Conservation (phyloP, 2,329 filamentous ascomycete genomes). For the Pseudopyricularia javanii region DNA sequence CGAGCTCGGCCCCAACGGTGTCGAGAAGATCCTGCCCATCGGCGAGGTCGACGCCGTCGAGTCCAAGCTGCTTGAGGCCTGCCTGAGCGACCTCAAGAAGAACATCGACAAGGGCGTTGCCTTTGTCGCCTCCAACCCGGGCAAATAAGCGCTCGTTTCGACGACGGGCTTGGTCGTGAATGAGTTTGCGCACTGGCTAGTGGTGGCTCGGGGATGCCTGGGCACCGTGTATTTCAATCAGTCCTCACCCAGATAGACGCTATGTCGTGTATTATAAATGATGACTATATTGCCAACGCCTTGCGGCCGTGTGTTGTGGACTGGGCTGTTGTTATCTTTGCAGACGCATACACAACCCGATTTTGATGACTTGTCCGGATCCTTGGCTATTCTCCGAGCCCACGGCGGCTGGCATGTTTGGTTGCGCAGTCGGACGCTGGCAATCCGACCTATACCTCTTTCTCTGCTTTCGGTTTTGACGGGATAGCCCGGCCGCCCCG, state of each 20-base stretch:
- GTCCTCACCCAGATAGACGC: background rate
- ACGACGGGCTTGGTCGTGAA: background rate
- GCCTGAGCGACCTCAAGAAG: constrained; percentile 74
- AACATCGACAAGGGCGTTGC: constrained; percentile 86
- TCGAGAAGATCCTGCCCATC: constrained; percentile 82
- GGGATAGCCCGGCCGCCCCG: too few species aligned
- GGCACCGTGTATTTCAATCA: background rate
- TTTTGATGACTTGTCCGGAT: too few species aligned
- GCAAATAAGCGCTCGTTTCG: constrained; percentile 33
- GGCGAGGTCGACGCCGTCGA: constrained; percentile 77
- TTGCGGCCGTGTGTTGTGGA: too few species aligned
- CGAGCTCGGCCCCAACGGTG: constrained; percentile 92
- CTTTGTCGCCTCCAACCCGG: constrained; percentile 48
- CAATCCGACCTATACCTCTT: too few species aligned
- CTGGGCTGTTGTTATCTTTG: background rate
- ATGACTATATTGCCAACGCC: background rate
- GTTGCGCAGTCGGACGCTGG: too few species aligned
- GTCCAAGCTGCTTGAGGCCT: constrained; percentile 79
- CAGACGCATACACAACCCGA: too few species aligned
- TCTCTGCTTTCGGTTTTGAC: too few species aligned
- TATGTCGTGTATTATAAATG: background rate
- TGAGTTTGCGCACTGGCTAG: background rate
- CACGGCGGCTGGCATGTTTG: too few species aligned
- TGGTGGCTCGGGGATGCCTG: background rate
- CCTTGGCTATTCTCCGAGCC: too few species aligned